A percentile compares a stretch with the other conserved stretches of the same genome.
Evolutionary conservation across 2,329 filamentous ascomycete species (phyloP).

Genomic region (Colletotrichum sp.): DNA sequence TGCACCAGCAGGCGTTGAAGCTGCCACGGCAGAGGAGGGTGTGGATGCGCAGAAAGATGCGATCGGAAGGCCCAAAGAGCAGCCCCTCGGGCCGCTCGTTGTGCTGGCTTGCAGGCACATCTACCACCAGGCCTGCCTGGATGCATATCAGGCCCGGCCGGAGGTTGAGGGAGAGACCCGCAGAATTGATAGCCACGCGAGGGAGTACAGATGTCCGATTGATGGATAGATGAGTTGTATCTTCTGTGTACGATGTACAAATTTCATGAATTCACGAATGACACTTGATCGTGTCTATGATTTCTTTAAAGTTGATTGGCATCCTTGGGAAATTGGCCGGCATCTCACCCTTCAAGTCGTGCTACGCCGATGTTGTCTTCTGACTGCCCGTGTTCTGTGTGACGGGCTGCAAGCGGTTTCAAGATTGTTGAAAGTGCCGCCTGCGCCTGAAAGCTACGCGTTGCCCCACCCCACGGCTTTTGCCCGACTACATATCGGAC

Average conservation of each 20-base stretch:
- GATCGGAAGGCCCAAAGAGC: constrained; percentile 35
- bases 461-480: background rate
- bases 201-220: constrained; percentile 61
- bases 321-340: background rate
- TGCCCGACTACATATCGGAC: background rate
- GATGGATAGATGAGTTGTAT: constrained; percentile 47
- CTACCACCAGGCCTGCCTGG: constrained; percentile 72
- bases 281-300: background rate
- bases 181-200: constrained; percentile 45
- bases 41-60: constrained; percentile 37
- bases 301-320: background rate
- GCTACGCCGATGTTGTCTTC: background rate
- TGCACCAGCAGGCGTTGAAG: constrained; percentile 29
- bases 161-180: constrained; percentile 45
- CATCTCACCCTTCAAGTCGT: background rate
- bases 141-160: constrained; percentile 63
- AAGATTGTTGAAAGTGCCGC: background rate
- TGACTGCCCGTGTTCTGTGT: background rate
- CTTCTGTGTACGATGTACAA: constrained; percentile 19
- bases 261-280: constrained; percentile 20
- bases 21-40: constrained; percentile 41
- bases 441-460: background rate
- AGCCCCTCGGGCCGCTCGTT: constrained; percentile 67
- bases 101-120: constrained; percentile 74
- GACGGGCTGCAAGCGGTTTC: background rate